Conservation (phyloP, 2,329 filamentous ascomycete genomes). For the Ceratocystis colombiana region DNA sequence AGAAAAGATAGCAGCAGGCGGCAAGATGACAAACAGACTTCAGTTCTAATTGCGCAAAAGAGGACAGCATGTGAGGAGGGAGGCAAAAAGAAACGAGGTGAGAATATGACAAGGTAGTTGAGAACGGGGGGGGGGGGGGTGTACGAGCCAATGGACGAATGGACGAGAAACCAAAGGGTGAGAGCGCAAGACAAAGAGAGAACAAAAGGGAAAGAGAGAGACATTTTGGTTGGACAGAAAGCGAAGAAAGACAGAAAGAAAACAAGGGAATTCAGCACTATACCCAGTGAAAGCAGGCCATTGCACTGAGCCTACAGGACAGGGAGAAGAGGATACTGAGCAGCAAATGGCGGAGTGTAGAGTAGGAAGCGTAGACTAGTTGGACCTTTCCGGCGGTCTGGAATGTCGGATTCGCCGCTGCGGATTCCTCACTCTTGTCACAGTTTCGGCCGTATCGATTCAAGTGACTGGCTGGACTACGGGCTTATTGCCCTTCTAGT, state of each 20-base stretch:
- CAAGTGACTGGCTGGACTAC: neutral
- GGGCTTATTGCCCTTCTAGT: neutral
- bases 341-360: neutral
- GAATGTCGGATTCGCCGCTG: constrained; percentile 16
- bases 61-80: neutral
- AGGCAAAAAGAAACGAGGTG: constrained; percentile 1
- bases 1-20: neutral
- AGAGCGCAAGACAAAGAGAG: neutral
- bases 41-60: neutral
- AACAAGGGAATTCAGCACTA: neutral
- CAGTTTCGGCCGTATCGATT: neutral
- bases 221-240: constrained; percentile 1
- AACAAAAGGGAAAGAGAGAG: neutral
- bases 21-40: neutral
- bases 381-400: constrained; percentile 8
- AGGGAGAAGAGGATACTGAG: too few relatives aligned
- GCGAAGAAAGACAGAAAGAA: constrained; percentile 9
- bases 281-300: neutral
- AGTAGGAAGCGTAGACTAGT: neutral
- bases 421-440: constrained; percentile 6
- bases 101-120: neutral
- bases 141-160: neutral
- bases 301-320: too few relatives aligned
- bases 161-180: neutral
- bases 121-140: neutral